Conservation (phyloP, 2,329 filamentous ascomycete genomes). For the Exophiala alcalophila region DNA sequence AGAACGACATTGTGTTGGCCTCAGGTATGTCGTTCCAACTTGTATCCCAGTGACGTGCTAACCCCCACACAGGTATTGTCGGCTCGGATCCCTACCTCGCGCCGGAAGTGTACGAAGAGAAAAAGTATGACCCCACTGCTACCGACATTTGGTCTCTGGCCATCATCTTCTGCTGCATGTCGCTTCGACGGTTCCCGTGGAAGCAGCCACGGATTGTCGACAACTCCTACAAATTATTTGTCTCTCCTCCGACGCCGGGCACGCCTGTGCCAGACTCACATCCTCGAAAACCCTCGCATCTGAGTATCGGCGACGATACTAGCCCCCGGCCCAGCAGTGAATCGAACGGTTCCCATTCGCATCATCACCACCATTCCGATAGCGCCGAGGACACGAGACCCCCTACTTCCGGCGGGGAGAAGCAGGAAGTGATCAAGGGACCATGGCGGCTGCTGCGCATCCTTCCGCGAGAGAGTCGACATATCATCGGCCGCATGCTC, state of each 20-base stretch:
- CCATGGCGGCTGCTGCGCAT: conserved; percentile 87
- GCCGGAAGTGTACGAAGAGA: conserved; percentile 91
- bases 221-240: conserved; percentile 92
- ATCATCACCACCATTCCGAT: conserved; percentile 26
- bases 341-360: conserved; percentile 22
- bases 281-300: conserved; percentile 33
- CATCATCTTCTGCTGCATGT: conserved; percentile 99
- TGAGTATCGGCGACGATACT: conserved; percentile 18
- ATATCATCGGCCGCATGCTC: conserved; percentile 90
- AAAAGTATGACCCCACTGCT: conserved; percentile 88
- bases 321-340: conserved; percentile 18
- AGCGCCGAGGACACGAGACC: conserved; percentile 19
- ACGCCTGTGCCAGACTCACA: conserved; percentile 45
- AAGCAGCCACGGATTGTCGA: conserved; percentile 89
- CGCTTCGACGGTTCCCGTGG: conserved; percentile 90
- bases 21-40: conserved; percentile 55
- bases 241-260: conserved; percentile 76
- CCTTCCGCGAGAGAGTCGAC: conserved; percentile 81
- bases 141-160: conserved; percentile 97
- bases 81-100: conserved; percentile 94
- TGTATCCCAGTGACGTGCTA: conserved; percentile 5
- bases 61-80: conserved; percentile 59
- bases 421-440: conserved; percentile 80
- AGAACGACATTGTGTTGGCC: conserved; percentile 78
- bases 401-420: conserved; percentile 40